Percentiles rank a stretch among this genome's conserved stretches.
phyloP scores from a whole-genome alignment of 208 protist species.

The Acanthamoeba polyphaga region DNA sequence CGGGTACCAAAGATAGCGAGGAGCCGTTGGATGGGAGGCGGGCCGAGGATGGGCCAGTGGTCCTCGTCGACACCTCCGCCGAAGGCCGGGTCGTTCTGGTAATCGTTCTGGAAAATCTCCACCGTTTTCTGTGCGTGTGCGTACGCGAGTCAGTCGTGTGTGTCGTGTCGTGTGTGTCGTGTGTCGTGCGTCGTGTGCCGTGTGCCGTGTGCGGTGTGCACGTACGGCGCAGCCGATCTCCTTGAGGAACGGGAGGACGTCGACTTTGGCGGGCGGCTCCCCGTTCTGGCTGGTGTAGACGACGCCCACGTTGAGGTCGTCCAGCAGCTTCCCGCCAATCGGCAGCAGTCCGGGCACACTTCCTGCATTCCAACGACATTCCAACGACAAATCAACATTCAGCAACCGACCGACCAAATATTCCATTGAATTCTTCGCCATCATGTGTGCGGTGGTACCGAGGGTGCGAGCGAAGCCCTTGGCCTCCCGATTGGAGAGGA shows the following conservation, averaged over 20 bases:
- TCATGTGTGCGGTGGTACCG: background rate
- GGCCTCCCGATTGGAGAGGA: background rate
- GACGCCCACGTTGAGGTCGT: background rate
- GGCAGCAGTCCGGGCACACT: background rate
- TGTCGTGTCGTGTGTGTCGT: too few relatives aligned
- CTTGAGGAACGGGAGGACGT: background rate
- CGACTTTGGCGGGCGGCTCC: background rate
- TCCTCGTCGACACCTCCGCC: background rate
- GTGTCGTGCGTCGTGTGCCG: too few relatives aligned
- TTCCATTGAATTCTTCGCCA: background rate
- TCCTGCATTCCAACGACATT: background rate
- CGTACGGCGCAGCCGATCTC: background rate
- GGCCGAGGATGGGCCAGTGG: background rate
- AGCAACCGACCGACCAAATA: background rate
- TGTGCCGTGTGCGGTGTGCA: background rate
- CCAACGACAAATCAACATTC: background rate
- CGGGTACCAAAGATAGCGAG: constrained; percentile 9
- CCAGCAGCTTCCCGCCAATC: background rate
- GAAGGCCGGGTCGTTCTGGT: background rate
- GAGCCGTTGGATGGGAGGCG: background rate
- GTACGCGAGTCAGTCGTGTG: too few relatives aligned
- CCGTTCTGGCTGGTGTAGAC: background rate
- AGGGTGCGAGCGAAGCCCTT: background rate
- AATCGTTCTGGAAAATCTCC: background rate
- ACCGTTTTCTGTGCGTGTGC: constrained; percentile 4